These are phyloP conservation scores for Ophiorrhiza pumila DNA, from an alignment of 257 asterid species.

Conservation along the genomic window DNA sequence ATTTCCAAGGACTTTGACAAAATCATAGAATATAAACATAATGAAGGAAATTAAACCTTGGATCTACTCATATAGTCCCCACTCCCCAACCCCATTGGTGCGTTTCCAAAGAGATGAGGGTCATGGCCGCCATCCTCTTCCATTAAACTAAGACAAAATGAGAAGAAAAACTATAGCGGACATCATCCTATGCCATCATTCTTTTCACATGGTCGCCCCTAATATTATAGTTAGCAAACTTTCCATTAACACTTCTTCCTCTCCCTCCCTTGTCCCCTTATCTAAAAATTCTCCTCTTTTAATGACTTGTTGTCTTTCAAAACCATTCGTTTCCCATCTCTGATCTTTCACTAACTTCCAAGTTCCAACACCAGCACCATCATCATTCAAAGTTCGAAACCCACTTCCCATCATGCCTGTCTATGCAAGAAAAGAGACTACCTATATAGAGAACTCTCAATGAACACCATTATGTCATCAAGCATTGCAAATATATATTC, in stretches of 20 bases:
- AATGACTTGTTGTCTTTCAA: constrained; percentile 18
- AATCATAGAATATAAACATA: neutral
- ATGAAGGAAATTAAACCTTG: neutral
- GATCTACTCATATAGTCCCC: neutral
- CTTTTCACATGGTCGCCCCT: constrained; percentile 46
- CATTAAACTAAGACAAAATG: constrained; percentile 1
- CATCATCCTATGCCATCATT: constrained; percentile 42
- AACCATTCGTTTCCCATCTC: constrained; percentile 11
- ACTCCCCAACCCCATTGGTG: constrained; percentile 1
- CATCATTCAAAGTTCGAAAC: constrained; percentile 30
- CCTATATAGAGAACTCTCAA: neutral
- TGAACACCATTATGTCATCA: constrained; percentile 5
- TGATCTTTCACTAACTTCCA: constrained; percentile 32
- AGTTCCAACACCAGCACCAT: constrained; percentile 25
- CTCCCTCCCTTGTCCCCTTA: constrained; percentile 26
- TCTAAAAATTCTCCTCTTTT: constrained; percentile 17
- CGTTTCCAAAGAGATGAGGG: neutral
- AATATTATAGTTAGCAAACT: constrained; percentile 21
- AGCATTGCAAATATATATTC: neutral
- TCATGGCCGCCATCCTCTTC: constrained; percentile 19
- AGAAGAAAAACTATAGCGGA: constrained; percentile 15
- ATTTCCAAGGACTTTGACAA: constrained; percentile 1
- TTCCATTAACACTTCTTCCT: constrained; percentile 11
- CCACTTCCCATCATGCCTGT: constrained; percentile 40
- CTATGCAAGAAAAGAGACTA: constrained; percentile 23